Percentiles rank a stretch among this genome's conserved stretches.
Evolutionary conservation across 2,329 filamentous ascomycete genomes (phyloP).

Genomic region (Domatiomyces globalis): DNA sequence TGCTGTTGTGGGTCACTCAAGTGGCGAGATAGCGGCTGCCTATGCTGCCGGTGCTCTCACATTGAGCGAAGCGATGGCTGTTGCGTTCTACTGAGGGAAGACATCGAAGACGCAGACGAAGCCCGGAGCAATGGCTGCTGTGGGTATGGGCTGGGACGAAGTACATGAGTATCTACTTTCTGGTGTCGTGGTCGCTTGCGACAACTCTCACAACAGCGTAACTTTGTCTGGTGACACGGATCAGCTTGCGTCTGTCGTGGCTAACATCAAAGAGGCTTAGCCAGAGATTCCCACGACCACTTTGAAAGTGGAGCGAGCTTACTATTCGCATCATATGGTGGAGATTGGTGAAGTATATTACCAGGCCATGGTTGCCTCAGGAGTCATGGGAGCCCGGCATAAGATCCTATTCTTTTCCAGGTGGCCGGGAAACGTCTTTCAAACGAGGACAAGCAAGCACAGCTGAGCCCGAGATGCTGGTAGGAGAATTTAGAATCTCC

Average conservation of each 20-base stretch:
- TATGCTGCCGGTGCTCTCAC: slow-evolving; percentile 20
- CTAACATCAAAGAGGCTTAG: slow-evolving; percentile 10
- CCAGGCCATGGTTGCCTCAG: too few relatives aligned
- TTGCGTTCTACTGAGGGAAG: slow-evolving; percentile 19
- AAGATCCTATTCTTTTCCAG: too few relatives aligned
- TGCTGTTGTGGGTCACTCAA: slow-evolving; percentile 23
- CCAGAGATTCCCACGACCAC: slow-evolving; percentile 14
- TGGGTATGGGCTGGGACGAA: slow-evolving; percentile 15
- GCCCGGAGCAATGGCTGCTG: slow-evolving; percentile 23
- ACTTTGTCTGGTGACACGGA: slow-evolving; percentile 23
- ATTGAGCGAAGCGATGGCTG: slow-evolving; percentile 7
- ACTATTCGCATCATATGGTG: slow-evolving; percentile 15
- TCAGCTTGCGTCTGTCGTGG: slow-evolving; percentile 13
- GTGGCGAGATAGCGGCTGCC: slow-evolving; percentile 26
- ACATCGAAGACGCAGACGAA: not conserved
- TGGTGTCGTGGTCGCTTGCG: slow-evolving; percentile 17
- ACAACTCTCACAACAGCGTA: slow-evolving; percentile 22
- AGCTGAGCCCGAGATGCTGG: slow-evolving; percentile 21
- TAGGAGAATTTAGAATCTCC: slow-evolving; percentile 23
- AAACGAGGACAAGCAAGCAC: too few relatives aligned
- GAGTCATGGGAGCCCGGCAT: too few relatives aligned
- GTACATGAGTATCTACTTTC: slow-evolving; percentile 1
- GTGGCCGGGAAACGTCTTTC: too few relatives aligned
- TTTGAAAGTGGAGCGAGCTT: slow-evolving; percentile 22
- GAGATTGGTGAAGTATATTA: too few relatives aligned